Base-by-base conservation (phyloP, 2,329 filamentous ascomycete species). In the Stemphylium beticola region DNA sequence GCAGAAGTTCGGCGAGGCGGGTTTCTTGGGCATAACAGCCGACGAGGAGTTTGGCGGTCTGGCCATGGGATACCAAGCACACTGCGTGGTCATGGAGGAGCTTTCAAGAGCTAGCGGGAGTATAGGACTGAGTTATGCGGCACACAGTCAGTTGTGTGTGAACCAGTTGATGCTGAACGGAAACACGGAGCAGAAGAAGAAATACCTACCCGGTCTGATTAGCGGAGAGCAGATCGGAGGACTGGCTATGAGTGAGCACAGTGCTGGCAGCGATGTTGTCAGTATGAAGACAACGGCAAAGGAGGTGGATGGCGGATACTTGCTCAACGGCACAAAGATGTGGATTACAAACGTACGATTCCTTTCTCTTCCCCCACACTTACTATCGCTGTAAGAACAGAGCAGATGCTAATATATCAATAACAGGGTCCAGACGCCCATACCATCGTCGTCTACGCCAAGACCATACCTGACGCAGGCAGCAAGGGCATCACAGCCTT, bases 121-220 rank as follows among this genome's bases (percentile, higher is more conserved):
- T 58, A 92, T 96, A 67, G 93, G 87, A 0, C 84, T 99, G 41
- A 96, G 91, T 65, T 99, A 98, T 75, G 93, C 93, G 2, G 95
- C 95, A 7, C 95, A 99, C 78, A 95, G 90, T 26, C 95, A 99
- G 76, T 83, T 99, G 46, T 98, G 95, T 78, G 89, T 98, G 55
- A 99, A 99, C 77, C 95, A 99, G 78, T 81, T 99, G 43, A 92
- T 93, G 78, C 83, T 99, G 66, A 96, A 99, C 73, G 95, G 91
- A 39, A 87, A 83, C 3, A 71, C 82, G 0, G 87, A 86, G 58
- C 95, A 98, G 77, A 97, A 97, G 78, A 77, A 81, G 55, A 86
- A 86, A 62, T 93, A 89, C 75, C 83, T 99, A 2, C 92, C 93
- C 0, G 89, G 85, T 0, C 78, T 99, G 38, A 87, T 97, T 57